These are phyloP conservation scores for Arthroderma sp. DNA, from an alignment of 2,329 filamentous ascomycete species.

Conservation along the genomic window DNA sequence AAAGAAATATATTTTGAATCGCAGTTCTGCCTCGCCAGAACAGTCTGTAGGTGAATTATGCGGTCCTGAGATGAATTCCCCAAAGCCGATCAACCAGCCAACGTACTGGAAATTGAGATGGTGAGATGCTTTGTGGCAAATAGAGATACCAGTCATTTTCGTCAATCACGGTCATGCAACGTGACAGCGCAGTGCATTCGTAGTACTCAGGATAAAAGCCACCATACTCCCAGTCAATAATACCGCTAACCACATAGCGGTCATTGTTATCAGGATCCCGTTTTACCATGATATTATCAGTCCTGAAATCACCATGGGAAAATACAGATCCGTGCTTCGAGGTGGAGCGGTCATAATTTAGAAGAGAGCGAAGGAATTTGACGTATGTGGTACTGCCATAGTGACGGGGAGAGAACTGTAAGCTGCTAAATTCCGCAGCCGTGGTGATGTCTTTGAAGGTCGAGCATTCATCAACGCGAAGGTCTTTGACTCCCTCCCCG, in stretches of 20 bases:
- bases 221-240: constrained; percentile 25
- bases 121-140: constrained; percentile 19
- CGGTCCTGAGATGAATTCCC: background rate
- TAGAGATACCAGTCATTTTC: constrained; percentile 24
- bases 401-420: constrained; percentile 18
- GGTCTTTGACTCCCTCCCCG: constrained; percentile 22
- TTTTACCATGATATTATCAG: constrained; percentile 13
- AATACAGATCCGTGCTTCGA: constrained; percentile 8
- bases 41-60: background rate
- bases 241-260: constrained; percentile 17
- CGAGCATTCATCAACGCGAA: constrained; percentile 15
- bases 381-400: constrained; percentile 18
- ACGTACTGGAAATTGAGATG: constrained; percentile 8
- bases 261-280: background rate
- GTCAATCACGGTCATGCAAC: constrained; percentile 14
- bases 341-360: constrained; percentile 11
- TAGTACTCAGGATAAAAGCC: constrained; percentile 24
- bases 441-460: constrained; percentile 18
- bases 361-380: constrained; percentile 18
- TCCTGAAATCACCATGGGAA: constrained; percentile 10
- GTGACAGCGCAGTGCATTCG: constrained; percentile 19
- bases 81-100: constrained; percentile 13
- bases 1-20: too few relatives aligned
- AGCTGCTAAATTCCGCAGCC: constrained; percentile 14
- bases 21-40: too few relatives aligned